Evolutionary conservation across 2,329 filamentous ascomycete genomes (phyloP), one percentile per base, ranked within the genome.

Genomic region (Xylaria multiplex): DNA sequence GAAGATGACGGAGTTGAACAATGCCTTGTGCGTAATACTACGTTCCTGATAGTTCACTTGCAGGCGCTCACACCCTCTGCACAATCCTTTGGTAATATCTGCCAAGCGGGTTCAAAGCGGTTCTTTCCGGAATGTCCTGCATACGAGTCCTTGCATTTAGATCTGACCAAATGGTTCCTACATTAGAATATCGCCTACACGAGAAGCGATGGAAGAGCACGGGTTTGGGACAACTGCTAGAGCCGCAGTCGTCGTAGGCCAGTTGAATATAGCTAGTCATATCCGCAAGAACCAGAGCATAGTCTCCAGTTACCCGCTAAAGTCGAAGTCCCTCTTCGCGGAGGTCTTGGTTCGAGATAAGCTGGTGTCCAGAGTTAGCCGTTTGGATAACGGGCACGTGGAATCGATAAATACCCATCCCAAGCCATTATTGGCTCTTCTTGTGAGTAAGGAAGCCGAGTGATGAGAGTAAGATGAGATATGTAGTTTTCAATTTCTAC

Each of bases 361-460:
- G 37, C 58, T 65, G 27, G 4, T 35, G 19, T 30, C 24, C 35
- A 22, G 24, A 59, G 52, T 65, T 22, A 68, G 59, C 13, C 35
- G 48, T 2, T 19, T 2, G 27, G 5, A 7, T 24, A 19, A 53
- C 11, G 1, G 11, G 42, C 52, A 11, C 13, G 11, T 54, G 37
- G n/a, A 24, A 43, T 19, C 13, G 16, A 46, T 2, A 53, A 59
- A 40, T 68, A 68, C 66, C 62, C 62, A 30, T 42, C 16, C n/a
- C 16, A 60, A 52, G 50, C 8, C 19, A 40, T 14, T 27, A 43
- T 43, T 27, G 30, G 8, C 14, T n/a, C 6, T 46, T 32, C 24
- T 11, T 19, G 13, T 22, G 53, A 37, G 22, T 22, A 24, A 14
- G 54, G 4, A 9, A 55, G 30, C 14, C 2, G 24, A 43, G n/a